Evolutionary conservation across 495 filamentous ascomycete species (phyloP).

Genomic region (Hypoxylon crocopeplum): DNA sequence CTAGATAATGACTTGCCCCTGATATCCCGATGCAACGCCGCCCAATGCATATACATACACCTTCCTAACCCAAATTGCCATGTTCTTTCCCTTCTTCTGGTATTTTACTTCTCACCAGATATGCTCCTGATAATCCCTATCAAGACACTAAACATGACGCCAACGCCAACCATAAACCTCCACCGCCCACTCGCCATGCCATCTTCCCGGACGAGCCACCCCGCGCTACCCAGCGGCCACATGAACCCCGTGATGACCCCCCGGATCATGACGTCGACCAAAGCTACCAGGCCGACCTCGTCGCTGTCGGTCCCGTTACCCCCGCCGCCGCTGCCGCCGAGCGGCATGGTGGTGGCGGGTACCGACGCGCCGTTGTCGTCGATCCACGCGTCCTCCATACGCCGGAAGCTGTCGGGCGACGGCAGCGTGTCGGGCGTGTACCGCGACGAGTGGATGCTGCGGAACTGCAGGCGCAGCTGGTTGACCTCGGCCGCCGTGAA

Average conservation of each 20-base stretch:
- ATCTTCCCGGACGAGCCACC: slow-evolving; percentile 86
- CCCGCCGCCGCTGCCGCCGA: slow-evolving; percentile 42
- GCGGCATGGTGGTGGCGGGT: slow-evolving; percentile 35
- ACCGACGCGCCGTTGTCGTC: slow-evolving; percentile 67
- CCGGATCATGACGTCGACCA: slow-evolving; percentile 83
- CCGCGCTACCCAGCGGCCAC: slow-evolving; percentile 85
- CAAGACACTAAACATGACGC: slow-evolving; percentile 63
- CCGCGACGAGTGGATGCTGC: slow-evolving; percentile 74
- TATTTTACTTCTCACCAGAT: slow-evolving; percentile 40
- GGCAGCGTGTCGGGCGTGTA: slow-evolving; percentile 90
- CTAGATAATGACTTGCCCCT: not conserved
- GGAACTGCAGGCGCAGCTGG: slow-evolving; percentile 83
- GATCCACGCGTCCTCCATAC: slow-evolving; percentile 91
- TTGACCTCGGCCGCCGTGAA: slow-evolving; percentile 84
- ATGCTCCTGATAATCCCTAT: slow-evolving; percentile 52
- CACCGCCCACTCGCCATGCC: slow-evolving; percentile 85
- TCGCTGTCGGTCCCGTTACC: slow-evolving; percentile 56
- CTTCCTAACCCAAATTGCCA: no score
- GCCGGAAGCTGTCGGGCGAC: slow-evolving; percentile 56
- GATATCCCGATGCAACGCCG: slow-evolving; percentile 12
- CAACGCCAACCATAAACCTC: slow-evolving; percentile 82
- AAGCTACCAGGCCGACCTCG: slow-evolving; percentile 46
- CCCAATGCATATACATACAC: slow-evolving; percentile 30
- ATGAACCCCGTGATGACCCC: slow-evolving; percentile 92
- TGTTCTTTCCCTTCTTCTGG: not conserved